Evolutionary conservation across 176 grass and related monocot genomes (phyloP).

Genomic region (Oryza longistaminata): DNA sequence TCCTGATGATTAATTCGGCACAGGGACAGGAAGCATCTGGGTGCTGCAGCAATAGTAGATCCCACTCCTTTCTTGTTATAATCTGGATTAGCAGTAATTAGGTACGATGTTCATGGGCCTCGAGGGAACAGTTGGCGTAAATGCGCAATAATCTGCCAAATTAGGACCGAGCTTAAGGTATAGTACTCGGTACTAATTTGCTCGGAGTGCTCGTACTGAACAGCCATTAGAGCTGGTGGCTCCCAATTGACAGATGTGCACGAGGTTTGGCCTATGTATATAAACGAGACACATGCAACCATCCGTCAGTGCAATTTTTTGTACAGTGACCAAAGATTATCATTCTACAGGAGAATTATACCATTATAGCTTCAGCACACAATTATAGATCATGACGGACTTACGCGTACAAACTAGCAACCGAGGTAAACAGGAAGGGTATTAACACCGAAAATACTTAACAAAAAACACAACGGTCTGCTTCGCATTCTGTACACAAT

Average conservation of each 20-base stretch:
- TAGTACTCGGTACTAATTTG: too few species aligned
- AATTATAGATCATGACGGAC: too few species aligned
- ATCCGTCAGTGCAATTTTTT: too few species aligned
- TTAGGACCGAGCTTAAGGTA: background rate
- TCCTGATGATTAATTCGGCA: background rate
- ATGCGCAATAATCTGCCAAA: background rate
- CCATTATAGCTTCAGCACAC: too few species aligned
- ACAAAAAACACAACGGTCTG: background rate
- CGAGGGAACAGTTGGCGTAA: background rate
- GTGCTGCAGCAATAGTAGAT: background rate
- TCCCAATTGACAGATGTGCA: background rate
- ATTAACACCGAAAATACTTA: background rate
- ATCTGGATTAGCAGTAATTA: background rate
- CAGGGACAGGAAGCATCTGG: constrained; percentile 11
- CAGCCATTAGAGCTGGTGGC: background rate
- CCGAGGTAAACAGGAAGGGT: background rate
- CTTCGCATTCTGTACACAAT: background rate
- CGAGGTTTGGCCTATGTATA: background rate
- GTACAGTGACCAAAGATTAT: background rate
- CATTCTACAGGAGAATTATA: too few species aligned
- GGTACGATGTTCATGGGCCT: background rate
- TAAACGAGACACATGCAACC: background rate
- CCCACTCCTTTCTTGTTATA: background rate
- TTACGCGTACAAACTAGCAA: background rate
- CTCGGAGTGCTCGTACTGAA: background rate